Conservation (phyloP, 805 yeast genomes). For the Pichia thaimueangensis region DNA sequence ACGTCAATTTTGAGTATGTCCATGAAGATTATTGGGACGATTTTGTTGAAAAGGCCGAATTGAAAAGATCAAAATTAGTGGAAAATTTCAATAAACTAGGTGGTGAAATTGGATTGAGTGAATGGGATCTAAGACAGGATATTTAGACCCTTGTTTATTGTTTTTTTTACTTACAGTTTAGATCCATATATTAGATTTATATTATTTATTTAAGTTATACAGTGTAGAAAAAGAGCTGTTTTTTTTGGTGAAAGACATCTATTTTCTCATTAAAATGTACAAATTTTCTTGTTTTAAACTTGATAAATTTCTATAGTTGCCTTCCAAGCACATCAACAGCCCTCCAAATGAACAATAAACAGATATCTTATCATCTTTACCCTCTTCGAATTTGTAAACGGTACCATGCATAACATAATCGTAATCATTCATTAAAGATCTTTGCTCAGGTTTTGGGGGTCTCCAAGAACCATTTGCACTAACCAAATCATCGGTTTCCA, state of each 20-base stretch:
- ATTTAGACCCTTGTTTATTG: slow-evolving; percentile 5
- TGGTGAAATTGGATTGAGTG: slow-evolving; percentile 70
- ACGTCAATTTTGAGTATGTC: slow-evolving; percentile 72
- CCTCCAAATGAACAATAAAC: slow-evolving; percentile 97
- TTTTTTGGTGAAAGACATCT: background rate
- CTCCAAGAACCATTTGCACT: slow-evolving; percentile 62
- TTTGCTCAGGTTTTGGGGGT: slow-evolving; percentile 77
- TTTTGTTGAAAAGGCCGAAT: slow-evolving; percentile 51
- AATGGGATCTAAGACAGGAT: slow-evolving; percentile 62
- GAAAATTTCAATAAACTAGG: slow-evolving; percentile 70
- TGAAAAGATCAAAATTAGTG: slow-evolving; percentile 52
- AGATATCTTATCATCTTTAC: slow-evolving; percentile 58
- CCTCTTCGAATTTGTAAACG: slow-evolving; percentile 93
- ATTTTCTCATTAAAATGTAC: slow-evolving; percentile 77
- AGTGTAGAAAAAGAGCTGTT: background rate
- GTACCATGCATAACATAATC: slow-evolving; percentile 98
- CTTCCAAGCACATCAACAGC: slow-evolving; percentile 86
- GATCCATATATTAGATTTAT: too few species aligned
- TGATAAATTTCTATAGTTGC: slow-evolving; percentile 84
- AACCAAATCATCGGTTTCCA: slow-evolving; percentile 35
- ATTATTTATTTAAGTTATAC: too few species aligned
- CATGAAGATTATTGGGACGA: slow-evolving; percentile 81
- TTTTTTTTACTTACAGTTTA: slow-evolving; percentile 5
- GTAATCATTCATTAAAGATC: slow-evolving; percentile 89
- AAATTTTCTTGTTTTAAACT: slow-evolving; percentile 90